phyloP scores from a whole-genome alignment of 192 early-diverging fungal genomes.

The Backusella australiensis region DNA sequence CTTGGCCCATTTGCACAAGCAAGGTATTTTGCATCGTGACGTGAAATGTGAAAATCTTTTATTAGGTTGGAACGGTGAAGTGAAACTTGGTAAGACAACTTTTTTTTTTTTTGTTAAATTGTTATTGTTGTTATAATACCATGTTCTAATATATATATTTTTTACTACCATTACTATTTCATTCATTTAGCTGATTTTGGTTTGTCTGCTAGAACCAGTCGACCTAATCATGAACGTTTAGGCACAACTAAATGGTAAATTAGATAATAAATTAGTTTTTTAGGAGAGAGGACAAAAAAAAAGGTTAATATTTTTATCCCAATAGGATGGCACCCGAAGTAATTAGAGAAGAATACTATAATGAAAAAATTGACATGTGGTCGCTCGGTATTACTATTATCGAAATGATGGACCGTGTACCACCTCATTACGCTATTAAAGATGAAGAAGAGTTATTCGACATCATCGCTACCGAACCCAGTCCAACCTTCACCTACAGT shows the following conservation, averaged over 20 bases:
- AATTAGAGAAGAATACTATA: conserved; percentile 43
- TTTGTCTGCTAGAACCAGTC: conserved; percentile 29
- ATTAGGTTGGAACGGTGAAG: conserved; percentile 38
- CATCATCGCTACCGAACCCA: conserved; percentile 34
- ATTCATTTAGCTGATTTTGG: conserved; percentile 39
- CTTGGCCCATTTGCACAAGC: conserved; percentile 34
- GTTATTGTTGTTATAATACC: not conserved
- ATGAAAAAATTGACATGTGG: conserved; percentile 54
- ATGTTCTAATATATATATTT: not conserved
- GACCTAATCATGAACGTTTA: conserved; percentile 35
- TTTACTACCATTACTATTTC: not conserved
- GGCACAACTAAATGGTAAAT: conserved; percentile 41
- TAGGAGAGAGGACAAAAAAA: not conserved
- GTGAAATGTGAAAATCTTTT: conserved; percentile 48
- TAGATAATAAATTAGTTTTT: not conserved
- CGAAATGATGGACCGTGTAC: conserved; percentile 49
- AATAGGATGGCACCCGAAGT: conserved; percentile 55
- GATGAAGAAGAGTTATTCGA: conserved; percentile 44
- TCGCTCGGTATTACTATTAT: conserved; percentile 52
- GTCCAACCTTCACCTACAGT: conserved; percentile 41
- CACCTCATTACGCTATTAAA: conserved; percentile 45
- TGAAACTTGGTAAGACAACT: conserved; percentile 40
- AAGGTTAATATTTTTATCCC: not conserved
- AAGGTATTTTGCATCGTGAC: conserved; percentile 47
- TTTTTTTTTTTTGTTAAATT: conserved; percentile 5